Conservation (phyloP, 768 basidiomycete genomes). For the Psilocybe cyanescens region DNA sequence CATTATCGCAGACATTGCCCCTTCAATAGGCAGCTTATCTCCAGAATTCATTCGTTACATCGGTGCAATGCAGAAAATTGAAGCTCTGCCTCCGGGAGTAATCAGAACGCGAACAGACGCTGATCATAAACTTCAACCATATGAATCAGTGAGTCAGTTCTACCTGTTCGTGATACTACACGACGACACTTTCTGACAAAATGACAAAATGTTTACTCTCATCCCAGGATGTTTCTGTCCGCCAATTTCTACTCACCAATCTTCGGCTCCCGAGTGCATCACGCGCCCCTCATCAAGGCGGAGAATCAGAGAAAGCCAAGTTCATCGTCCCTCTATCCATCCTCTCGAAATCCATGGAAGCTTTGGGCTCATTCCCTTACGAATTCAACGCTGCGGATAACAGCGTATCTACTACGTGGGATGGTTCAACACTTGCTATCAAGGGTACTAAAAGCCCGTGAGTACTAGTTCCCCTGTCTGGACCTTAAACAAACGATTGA, state of each 20-base stretch:
- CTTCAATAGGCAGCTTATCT: constrained; percentile 59
- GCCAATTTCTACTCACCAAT: constrained; percentile 89
- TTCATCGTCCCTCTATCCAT: constrained; percentile 80
- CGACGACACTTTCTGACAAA: too few relatives aligned
- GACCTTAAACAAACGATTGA: background rate
- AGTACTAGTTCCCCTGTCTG: constrained; percentile 22
- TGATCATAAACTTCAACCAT: constrained; percentile 59
- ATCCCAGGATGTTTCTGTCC: constrained; percentile 68
- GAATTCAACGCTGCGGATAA: constrained; percentile 21
- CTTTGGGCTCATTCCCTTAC: constrained; percentile 84
- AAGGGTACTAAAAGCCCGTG: constrained; percentile 81
- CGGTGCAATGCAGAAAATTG: constrained; percentile 74
- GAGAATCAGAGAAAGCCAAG: constrained; percentile 39
- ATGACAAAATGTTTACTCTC: background rate
- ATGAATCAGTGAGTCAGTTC: constrained; percentile 63
- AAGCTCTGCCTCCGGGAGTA: constrained; percentile 43
- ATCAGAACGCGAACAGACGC: constrained; percentile 73
- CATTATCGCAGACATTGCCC: constrained; percentile 84
- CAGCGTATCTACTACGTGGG: constrained; percentile 36
- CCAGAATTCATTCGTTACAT: constrained; percentile 71
- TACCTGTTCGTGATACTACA: background rate
- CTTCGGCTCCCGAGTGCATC: constrained; percentile 44
- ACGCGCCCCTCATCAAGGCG: constrained; percentile 20
- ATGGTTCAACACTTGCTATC: constrained; percentile 70
- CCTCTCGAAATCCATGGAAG: constrained; percentile 59